phyloP scores from a whole-genome alignment of 306 rosid genomes.

The Cicer cuneatum region DNA sequence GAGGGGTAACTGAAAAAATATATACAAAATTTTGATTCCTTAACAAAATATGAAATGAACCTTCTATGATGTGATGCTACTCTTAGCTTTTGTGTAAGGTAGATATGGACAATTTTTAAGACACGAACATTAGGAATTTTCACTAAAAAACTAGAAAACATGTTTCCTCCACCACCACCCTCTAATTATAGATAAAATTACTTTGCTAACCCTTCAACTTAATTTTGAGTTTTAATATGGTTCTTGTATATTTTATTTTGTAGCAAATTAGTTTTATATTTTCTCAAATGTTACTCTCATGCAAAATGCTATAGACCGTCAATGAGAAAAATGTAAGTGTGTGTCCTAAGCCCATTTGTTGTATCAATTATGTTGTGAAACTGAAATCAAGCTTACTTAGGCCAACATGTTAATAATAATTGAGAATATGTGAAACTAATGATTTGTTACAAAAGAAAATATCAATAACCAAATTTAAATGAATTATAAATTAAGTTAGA shows the following conservation, averaged over 20 bases:
- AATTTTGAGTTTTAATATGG: background rate
- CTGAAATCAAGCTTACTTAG: background rate
- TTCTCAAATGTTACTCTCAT: no score
- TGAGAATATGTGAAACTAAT: background rate
- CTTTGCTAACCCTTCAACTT: background rate
- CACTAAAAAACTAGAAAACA: conserved; percentile 14
- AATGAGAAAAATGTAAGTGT: no score
- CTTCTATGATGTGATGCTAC: conserved; percentile 31
- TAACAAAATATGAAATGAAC: conserved; percentile 26
- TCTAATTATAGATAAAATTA: background rate
- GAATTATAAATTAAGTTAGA: no score
- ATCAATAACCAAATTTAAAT: no score
- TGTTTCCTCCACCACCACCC: background rate
- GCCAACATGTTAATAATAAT: background rate
- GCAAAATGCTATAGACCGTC: no score
- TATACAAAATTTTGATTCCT: conserved; percentile 5
- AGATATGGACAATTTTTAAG: conserved; percentile 32
- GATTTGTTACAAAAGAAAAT: background rate
- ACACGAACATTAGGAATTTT: conserved; percentile 25
- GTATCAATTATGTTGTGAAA: no score
- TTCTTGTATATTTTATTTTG: background rate
- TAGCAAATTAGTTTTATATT: no score
- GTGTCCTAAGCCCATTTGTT: no score
- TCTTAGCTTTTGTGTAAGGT: conserved; percentile 28
- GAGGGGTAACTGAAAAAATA: background rate